Base-by-base conservation (phyloP, 176 grass and related monocot species). In the Poa pratensis region DNA sequence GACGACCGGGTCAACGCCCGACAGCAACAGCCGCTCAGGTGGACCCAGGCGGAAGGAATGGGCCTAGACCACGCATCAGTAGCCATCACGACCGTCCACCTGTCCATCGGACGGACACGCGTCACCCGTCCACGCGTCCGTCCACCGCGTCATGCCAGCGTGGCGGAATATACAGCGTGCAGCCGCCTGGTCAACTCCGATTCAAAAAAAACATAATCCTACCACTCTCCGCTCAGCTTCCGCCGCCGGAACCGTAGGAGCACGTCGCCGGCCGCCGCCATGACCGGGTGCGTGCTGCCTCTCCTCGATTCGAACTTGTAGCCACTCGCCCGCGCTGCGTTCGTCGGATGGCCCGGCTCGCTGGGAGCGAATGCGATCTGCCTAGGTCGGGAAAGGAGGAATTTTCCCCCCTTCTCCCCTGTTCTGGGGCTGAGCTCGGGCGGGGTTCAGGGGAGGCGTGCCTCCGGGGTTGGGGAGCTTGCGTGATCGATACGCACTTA, bases 221-320 rank as follows among this genome's bases (percentile, higher is more conserved):
- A 42, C 75, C 2, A 8, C 50, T 59, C 15, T 66, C 70, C 86
- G 46, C 66, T 67, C 49, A 17, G n/a, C 64, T 83, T 5, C 75
- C 75, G 87, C 72, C 22, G 40, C 73, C 70, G 69, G 79, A 89
- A 80, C 81, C 89, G 77, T 91, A 89, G 77, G 61, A 76, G 9
- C 13, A 27, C 67, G 24, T 46, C 80, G 61, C 60, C 45, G 61
- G n/a, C 77, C 28, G 43, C 81, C 20, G 20, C 81, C 20, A 92
- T 95, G 93, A 81, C 82, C 39, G 88, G 93, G 93, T 95, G 40
- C 81, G 83, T 70, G 5, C 5, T 45, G 37, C 17, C 55, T 58
- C 55, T 63, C 32, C 60, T 62, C 51, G 63, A 79, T 45, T 87
- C n/a, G 69, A 28, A 27, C 55, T 6, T 72, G 23, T 27, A 9